Evolutionary conservation across 1,139 yeast species (phyloP).

Genomic region (Nematodospora anomalae): DNA sequence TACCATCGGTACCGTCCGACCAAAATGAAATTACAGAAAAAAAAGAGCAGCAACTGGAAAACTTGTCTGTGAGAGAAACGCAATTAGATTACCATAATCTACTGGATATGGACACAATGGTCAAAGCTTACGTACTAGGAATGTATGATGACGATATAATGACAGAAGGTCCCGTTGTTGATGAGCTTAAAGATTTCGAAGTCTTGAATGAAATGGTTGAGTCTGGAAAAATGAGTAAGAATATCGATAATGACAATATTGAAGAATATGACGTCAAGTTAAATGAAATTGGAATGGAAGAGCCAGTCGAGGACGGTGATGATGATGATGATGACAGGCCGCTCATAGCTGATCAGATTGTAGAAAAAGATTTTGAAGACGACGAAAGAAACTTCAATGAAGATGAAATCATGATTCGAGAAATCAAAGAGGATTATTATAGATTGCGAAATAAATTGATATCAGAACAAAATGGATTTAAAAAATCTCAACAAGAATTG

Average conservation of each 20-base stretch:
- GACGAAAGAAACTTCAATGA: constrained; percentile 23
- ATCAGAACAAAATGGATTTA: constrained; percentile 41
- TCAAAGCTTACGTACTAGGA: constrained; percentile 58
- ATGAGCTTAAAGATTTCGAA: constrained; percentile 56
- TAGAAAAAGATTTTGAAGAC: constrained; percentile 31
- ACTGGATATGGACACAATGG: constrained; percentile 52
- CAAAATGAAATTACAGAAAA: neutral
- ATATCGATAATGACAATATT: constrained; percentile 12
- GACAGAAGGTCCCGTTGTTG: constrained; percentile 58
- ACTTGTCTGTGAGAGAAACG: constrained; percentile 21
- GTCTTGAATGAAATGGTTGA: constrained; percentile 50
- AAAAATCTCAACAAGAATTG: constrained; percentile 45
- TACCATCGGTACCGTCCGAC: constrained; percentile 1
- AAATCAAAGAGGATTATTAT: constrained; percentile 57
- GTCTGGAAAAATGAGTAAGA: constrained; percentile 18
- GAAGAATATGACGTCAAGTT: constrained; percentile 17
- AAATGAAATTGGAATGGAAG: constrained; percentile 24
- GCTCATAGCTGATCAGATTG: constrained; percentile 34
- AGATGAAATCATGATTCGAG: constrained; percentile 39
- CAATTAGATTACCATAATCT: constrained; percentile 42
- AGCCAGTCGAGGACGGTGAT: constrained; percentile 21
- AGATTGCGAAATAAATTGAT: constrained; percentile 55
- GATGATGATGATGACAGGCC: constrained; percentile 44
- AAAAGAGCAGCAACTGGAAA: neutral
- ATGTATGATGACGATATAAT: constrained; percentile 56